A percentile compares a stretch with the other conserved stretches of the same genome.
Evolutionary conservation across 2,329 filamentous ascomycete species (phyloP).

Genomic region (Cryphonectria nitschkei): DNA sequence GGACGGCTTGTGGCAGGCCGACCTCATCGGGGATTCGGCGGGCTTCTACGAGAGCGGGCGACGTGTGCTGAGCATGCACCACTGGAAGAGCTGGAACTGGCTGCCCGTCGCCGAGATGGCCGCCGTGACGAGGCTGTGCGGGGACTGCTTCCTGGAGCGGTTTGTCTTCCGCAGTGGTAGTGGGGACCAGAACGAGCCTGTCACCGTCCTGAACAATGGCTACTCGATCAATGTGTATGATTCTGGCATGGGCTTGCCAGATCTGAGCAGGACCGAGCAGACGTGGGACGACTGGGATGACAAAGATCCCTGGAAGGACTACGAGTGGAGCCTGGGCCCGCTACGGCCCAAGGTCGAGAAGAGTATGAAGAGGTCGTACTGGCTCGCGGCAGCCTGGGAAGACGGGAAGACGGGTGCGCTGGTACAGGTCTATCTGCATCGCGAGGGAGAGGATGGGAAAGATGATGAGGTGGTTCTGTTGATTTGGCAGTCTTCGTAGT

Average conservation of each 20-base stretch:
- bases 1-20: conserved; percentile 59
- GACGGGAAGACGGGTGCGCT: conserved; percentile 42
- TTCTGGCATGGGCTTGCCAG: conserved; percentile 39
- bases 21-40: conserved; percentile 55
- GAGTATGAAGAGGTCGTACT: conserved; percentile 55
- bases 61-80: conserved; percentile 59
- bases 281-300: conserved; percentile 55
- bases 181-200: background rate
- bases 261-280: conserved; percentile 38
- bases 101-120: conserved; percentile 54
- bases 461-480: conserved; percentile 54
- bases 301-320: conserved; percentile 46
- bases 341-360: conserved; percentile 43
- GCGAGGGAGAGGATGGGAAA: conserved; percentile 42
- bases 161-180: conserved; percentile 52
- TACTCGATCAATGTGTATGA: conserved; percentile 58
- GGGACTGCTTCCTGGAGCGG: conserved; percentile 61
- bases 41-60: conserved; percentile 64
- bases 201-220: conserved; percentile 57
- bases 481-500: conserved; percentile 41
- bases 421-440: conserved; percentile 57
- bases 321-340: conserved; percentile 57
- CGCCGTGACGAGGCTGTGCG: conserved; percentile 53
- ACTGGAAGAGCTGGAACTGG: conserved; percentile 66
- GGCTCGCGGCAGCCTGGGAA: conserved; percentile 48